Evolutionary conservation across 257 asterid genomes (phyloP).

Genomic region (Avicennia marina): DNA sequence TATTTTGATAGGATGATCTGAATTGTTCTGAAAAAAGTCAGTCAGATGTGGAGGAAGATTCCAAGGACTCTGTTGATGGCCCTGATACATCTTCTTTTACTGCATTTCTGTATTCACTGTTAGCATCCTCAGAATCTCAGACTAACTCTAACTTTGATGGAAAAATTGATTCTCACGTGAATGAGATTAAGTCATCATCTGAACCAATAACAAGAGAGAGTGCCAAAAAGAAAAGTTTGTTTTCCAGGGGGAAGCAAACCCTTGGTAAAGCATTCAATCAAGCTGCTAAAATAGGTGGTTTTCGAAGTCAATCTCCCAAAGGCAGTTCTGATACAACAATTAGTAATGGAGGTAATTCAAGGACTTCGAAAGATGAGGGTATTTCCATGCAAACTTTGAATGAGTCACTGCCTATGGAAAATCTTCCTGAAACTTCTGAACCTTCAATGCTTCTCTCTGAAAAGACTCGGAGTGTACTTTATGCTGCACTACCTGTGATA

Average conservation of each 20-base stretch:
- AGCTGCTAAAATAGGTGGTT: conserved; percentile 64
- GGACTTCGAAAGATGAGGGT: conserved; percentile 34
- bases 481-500: conserved; percentile 66
- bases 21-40: conserved; percentile 41
- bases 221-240: conserved; percentile 55
- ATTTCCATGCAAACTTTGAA: conserved; percentile 41
- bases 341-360: conserved; percentile 34
- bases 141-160: conserved; percentile 25
- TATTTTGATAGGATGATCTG: conserved; percentile 43
- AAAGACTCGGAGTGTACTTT: conserved; percentile 55
- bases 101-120: conserved; percentile 73
- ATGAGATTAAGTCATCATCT: conserved; percentile 32
- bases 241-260: conserved; percentile 72
- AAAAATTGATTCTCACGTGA: conserved; percentile 27
- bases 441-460: conserved; percentile 85
- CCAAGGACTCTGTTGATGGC: conserved; percentile 53
- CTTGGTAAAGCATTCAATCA: conserved; percentile 62
- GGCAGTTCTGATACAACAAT: conserved; percentile 39
- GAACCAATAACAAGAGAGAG: conserved; percentile 51
- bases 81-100: conserved; percentile 96
- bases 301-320: conserved; percentile 50
- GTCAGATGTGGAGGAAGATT: conserved; percentile 40
- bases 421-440: conserved; percentile 78
- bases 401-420: conserved; percentile 23
- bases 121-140: conserved; percentile 62